Base-by-base conservation (phyloP, 768 basidiomycete species). In the Gyrodon lividus region DNA sequence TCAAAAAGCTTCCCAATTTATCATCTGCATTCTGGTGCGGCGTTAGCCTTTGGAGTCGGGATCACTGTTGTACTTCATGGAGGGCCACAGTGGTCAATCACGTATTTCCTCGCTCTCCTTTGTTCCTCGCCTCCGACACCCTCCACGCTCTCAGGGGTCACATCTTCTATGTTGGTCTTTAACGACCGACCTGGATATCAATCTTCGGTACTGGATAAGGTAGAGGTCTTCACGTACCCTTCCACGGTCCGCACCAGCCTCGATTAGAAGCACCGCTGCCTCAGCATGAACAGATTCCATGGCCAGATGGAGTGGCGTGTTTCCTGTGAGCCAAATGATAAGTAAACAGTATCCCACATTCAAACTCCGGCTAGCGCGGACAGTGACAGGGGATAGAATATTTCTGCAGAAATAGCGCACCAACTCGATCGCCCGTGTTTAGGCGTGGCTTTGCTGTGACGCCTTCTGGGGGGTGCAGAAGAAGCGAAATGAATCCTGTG, bases 211-310 rank as follows among this genome's bases (percentile, higher is more conserved):
- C 16, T 19, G 34, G 1, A 20, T 6, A 26, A 37, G 20, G 38
- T 23, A 2, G 28, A 17, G 37, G 24, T 44, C 47, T 54, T 51
- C 39, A 76, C 89, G 58, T 70, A 95, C 94, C 60, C 91, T 79
- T 58, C 80, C 81, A 26, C 96, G 84, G 76, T 98, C 96, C 7
- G 95, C 95, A 17, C 96, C 96, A 41, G 92, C 95, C 66, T 96
- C 92, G 53, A 99, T 96, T 45, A 99, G 78, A 44, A 89, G 68
- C 2, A 93, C 89, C 9, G 96, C 96, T 14, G 85, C 89, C 65
- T 92, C 86, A 13, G 91, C 96, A 64, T 98, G 90, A 16, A 87
- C 96, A 48, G 90, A 93, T 62, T 99, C 96, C 87, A 99, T 89
- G 16, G 96, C 95, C 28, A 99, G 82, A 76, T 99, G 97, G 33